These are phyloP conservation scores for Trichoderma asperelloides DNA, from an alignment of 495 filamentous ascomycete species.

Conservation along the genomic window DNA sequence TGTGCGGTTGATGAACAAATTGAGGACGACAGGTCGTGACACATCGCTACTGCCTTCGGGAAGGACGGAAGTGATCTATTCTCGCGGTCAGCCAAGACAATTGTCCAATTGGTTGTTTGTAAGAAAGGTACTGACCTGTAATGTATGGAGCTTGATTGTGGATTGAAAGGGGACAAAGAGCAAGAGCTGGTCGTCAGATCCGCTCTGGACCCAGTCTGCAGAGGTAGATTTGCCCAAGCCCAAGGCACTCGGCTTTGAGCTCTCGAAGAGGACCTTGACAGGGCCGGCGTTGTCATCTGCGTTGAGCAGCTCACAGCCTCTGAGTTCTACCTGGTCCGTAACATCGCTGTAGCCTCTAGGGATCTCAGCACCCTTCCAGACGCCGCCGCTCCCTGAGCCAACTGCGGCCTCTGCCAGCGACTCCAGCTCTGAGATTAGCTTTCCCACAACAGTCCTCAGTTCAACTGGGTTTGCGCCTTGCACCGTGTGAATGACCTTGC, in stretches of 20 bases:
- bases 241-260: slow-evolving; percentile 55
- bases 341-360: slow-evolving; percentile 79
- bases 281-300: slow-evolving; percentile 59
- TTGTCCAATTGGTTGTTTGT: background rate
- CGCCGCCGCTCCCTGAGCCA: slow-evolving; percentile 35
- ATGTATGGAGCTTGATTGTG: slow-evolving; percentile 79
- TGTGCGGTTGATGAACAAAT: slow-evolving; percentile 75
- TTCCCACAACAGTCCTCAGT: slow-evolving; percentile 60
- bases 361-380: slow-evolving; percentile 64
- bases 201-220: slow-evolving; percentile 94
- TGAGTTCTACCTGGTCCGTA: slow-evolving; percentile 67
- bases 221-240: slow-evolving; percentile 50
- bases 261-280: slow-evolving; percentile 64
- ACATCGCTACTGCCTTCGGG: slow-evolving; percentile 61
- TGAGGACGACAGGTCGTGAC: slow-evolving; percentile 77
- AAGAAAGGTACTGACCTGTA: slow-evolving; percentile 39
- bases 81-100: background rate
- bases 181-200: slow-evolving; percentile 97
- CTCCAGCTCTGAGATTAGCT: slow-evolving; percentile 62
- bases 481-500: slow-evolving; percentile 61
- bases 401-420: slow-evolving; percentile 38
- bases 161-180: slow-evolving; percentile 86
- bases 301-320: slow-evolving; percentile 82
- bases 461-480: slow-evolving; percentile 68
- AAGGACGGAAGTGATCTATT: slow-evolving; percentile 73